These are phyloP conservation scores for Raphanus hybrid DNA, from an alignment of 441 rosid species.

Conservation along the genomic window DNA sequence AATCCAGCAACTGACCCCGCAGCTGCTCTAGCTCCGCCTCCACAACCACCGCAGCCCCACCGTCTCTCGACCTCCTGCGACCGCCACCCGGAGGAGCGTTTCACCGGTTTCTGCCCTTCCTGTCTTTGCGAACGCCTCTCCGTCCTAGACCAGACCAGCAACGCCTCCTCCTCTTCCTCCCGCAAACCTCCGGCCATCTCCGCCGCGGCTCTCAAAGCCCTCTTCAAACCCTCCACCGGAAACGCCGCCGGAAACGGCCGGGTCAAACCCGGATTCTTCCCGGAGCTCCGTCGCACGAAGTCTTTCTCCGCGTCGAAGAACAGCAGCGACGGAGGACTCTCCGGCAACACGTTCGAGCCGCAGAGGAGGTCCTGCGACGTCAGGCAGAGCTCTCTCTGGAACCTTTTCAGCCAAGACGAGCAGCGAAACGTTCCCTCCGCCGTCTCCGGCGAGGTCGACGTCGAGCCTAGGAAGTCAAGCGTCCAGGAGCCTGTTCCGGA, in stretches of 20 bases:
- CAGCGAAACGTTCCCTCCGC: constrained; percentile 51
- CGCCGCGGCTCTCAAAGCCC: constrained; percentile 72
- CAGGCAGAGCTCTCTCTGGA: constrained; percentile 83
- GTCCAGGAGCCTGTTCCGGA: constrained; percentile 68
- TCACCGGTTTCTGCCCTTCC: constrained; percentile 94
- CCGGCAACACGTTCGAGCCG: constrained; percentile 82
- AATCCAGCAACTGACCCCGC: constrained; percentile 77
- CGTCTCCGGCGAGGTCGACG: constrained; percentile 47
- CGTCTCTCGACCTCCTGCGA: constrained; percentile 91
- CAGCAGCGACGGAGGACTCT: constrained; percentile 89
- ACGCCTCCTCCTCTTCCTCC: constrained; percentile 47
- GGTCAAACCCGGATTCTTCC: constrained; percentile 59
- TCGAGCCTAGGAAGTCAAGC: constrained; percentile 57
- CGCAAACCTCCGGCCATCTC: constrained; percentile 64
- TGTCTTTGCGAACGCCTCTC: constrained; percentile 99
- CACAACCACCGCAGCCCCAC: constrained; percentile 88
- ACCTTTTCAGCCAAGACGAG: constrained; percentile 79
- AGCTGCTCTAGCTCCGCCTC: constrained; percentile 58
- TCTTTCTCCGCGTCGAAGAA: constrained; percentile 91
- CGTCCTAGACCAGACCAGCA: constrained; percentile 63
- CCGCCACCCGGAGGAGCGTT: constrained; percentile 87
- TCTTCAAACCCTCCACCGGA: constrained; percentile 60
- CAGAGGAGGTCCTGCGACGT: constrained; percentile 98
- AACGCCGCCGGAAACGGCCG: constrained; percentile 37
- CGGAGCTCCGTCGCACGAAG: constrained; percentile 97